Evolutionary conservation across 2,329 filamentous ascomycete genomes (phyloP), one percentile per base, ranked within the genome.

Genomic region (Alternaria brassicae): DNA sequence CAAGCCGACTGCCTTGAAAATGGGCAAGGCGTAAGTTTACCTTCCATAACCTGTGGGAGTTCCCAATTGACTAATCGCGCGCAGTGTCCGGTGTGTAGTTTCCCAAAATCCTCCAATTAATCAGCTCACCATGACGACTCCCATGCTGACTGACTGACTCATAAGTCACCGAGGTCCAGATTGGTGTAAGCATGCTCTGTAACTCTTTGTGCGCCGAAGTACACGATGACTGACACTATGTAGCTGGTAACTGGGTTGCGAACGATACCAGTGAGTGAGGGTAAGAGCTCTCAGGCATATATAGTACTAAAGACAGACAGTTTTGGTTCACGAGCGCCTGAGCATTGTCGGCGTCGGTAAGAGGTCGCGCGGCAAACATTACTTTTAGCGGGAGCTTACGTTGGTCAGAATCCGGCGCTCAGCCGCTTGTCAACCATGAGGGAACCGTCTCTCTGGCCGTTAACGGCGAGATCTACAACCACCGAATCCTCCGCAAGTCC

Each of bases 391-490:
- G 45, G 58, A 58, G 41, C 69, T 78, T 62, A 76, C 60, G 44
- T 44, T 61, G 41, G 34, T 42, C 78, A 94, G 94, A 98, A 79
- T 94, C 91, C 74, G 95, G 95, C 78, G 94, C 95, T 52, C 95
- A 99, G 82, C 95, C 95, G 66, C 85, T 99, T 68, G 90, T 94
- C 84, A 98, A 93, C 84, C 88, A 92, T 69, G 94, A 98, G 78
- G 90, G 89, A 67, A 90, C 85, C 72, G 89, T 99, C 73, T 89
- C 94, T 66, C 88, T 99, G 62, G 94, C 95, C 67, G 95, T 98
- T 87, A 99, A 99, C 81, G 95, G 95, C 81, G 95, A 99, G 80
- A 99, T 99, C 79, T 99, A 99, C 86, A 99, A 99, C 88, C 95
- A 99, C 83, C 91, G 94, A 77, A 87, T 97, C 74, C 85, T 99